These are phyloP conservation scores for Berkeleyomyces rouxiae DNA, from an alignment of 2,329 filamentous ascomycete genomes.

Conservation along the genomic window DNA sequence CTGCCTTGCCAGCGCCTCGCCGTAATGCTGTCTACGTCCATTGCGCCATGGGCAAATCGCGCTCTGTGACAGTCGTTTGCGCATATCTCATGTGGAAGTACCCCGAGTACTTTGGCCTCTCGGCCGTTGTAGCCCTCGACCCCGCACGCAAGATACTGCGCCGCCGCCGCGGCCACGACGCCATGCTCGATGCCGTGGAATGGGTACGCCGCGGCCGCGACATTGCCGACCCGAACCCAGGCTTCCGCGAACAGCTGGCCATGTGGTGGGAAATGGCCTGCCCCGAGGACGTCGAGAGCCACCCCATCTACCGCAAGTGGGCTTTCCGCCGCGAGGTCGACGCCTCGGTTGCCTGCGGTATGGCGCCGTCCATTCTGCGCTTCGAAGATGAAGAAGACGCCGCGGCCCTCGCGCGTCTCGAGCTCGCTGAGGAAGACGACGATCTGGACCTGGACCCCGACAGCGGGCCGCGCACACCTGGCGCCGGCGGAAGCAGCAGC, in stretches of 20 bases:
- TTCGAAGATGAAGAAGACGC: slow-evolving; percentile 52
- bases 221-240: slow-evolving; percentile 74
- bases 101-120: slow-evolving; percentile 33
- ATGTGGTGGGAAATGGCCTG: slow-evolving; percentile 81
- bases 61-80: slow-evolving; percentile 68
- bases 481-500: neutral
- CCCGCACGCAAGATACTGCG: slow-evolving; percentile 21
- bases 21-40: slow-evolving; percentile 35
- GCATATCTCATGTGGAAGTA: slow-evolving; percentile 68
- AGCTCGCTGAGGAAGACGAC: slow-evolving; percentile 16
- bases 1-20: neutral
- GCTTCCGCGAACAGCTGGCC: slow-evolving; percentile 78
- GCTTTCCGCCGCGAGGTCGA: slow-evolving; percentile 38
- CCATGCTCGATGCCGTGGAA: slow-evolving; percentile 38
- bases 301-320: slow-evolving; percentile 66
- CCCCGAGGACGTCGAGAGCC: slow-evolving; percentile 44
- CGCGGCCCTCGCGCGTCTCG: slow-evolving; percentile 22
- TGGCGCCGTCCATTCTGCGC: slow-evolving; percentile 65
- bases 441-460: slow-evolving; percentile 10
- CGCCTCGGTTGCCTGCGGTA: slow-evolving; percentile 49
- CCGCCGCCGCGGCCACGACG: slow-evolving; percentile 12
- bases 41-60: slow-evolving; percentile 92
- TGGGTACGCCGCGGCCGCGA: slow-evolving; percentile 54
- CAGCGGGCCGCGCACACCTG: slow-evolving; percentile 9
- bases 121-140: slow-evolving; percentile 27